Evolutionary conservation across 2,329 filamentous ascomycete species (phyloP), one percentile per base, ranked within the genome.

Genomic region (Paecilomyces variotii): DNA sequence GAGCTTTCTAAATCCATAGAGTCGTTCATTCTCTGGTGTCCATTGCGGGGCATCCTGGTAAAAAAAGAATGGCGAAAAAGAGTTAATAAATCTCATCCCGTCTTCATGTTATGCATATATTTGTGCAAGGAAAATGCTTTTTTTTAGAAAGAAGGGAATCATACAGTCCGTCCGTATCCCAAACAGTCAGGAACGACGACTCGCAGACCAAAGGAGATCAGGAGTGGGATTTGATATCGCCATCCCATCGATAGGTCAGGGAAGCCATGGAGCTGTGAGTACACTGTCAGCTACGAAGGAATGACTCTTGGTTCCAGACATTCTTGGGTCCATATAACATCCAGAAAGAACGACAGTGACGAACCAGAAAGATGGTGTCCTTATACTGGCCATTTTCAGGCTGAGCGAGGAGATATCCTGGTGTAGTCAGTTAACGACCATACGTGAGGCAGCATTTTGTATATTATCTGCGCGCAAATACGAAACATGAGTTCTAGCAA

Each of bases 151-250:
- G 52, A 14, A 26, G 19, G 24, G 27, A 45, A 32, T 56, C 70
- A 61, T 71, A 83, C 87, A 27, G 90, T 94, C 59, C 84, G 82
- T 27, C 89, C 90, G 72, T 94, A 97, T 62, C 93, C 93, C 66
- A 96, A 82, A 80, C 91, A 87, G 74, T 97, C 91, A 0, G 91
- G 89, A 10, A 85, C 90, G 26, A 97, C 84, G 57, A 96, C 90
- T 58, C 88, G 84, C 63, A 93, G 83, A 25, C 87, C 88, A 58
- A 90, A 79, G 4, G 86, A 81, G 34, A 88, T 74, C 25, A 97
- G 81, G 65, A 85, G 75, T 0, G 92, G 91, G 60, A 97, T 88
- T 74, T 97, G 92, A 74, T 90, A 87, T 61, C 92, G 87, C 93
- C 93, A 97, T 69, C 88, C 91, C 69, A 91, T 86, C 7, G 85